Evolutionary conservation across 2,329 filamentous ascomycete genomes (phyloP), one percentile per base, ranked within the genome.

Genomic region (Cladobotryum mycophilum): DNA sequence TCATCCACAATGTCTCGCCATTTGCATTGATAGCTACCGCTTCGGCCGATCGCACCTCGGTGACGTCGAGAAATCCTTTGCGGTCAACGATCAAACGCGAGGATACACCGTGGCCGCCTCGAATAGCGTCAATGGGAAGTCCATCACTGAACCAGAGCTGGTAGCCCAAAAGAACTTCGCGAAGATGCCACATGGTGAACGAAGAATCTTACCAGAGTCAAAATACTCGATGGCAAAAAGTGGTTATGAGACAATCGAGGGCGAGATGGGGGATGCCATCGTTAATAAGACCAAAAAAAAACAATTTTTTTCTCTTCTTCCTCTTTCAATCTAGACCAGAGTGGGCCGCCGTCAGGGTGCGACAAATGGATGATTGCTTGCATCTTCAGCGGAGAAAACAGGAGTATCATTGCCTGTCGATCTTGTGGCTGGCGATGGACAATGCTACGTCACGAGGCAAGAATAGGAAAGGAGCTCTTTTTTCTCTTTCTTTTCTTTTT

Each of bases 91-190:
- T 47, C 12, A 51, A 38, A 2, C 51, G 48, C 37, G 51, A 53
- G 12, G 51, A 25, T 7, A 48, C 18, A 4, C 48, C 48, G 4
- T 51, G 48, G 12, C 48, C 44, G 3, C 51, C 51, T 15, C 51
- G 47, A 4, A 8, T 13, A 17, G 34, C 12, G 1, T 47, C 48
- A 3, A 51, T 25, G 17, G 51, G 15, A 14, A 37, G 7, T 8
- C 51, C 51, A 51, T 53, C 51, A 34, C 51, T 53, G 12, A 53
- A 53, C 51, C 51, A 53, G 15, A 53, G 48, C 5, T 25, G 51
- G 1, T 30, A 41, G 25, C 22, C 36, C 18, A 6, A 30, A 3
- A 53, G 18, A 30, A 53, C 45, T 18, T n/a, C 18, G 44, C 17
- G 35, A 40, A 53, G 38, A n/a, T 51, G 51, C 51, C 51, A 53